Evolutionary conservation across 164 flowering plant genomes (phyloP).

Genomic region (Vitis rupestris): DNA sequence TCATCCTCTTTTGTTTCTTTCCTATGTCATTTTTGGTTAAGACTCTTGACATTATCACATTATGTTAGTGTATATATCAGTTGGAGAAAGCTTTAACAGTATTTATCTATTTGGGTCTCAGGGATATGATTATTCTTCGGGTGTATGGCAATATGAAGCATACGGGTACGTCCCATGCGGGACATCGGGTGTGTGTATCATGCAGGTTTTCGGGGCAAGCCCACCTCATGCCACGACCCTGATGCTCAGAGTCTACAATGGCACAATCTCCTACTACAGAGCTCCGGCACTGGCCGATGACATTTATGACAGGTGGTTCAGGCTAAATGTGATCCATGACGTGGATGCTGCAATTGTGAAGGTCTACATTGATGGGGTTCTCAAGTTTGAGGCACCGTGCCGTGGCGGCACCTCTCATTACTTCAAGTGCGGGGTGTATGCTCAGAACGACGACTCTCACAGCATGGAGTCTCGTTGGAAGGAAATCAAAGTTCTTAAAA

Average conservation of each 20-base stretch:
- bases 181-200: conserved; percentile 21
- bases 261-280: conserved; percentile 13
- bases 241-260: conserved; percentile 16
- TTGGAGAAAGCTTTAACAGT: no score
- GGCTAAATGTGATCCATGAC: conserved; percentile 37
- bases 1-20: no score
- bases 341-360: conserved; percentile 18
- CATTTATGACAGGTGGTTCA: conserved; percentile 35
- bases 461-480: conserved; percentile 49
- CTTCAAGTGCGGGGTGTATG: conserved; percentile 42
- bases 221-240: background rate
- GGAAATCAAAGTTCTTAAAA: conserved; percentile 27
- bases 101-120: background rate
- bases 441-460: conserved; percentile 16
- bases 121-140: conserved; percentile 7
- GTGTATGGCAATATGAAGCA: conserved; percentile 31
- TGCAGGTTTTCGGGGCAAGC: conserved; percentile 18
- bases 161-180: background rate
- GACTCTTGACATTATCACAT: no score
- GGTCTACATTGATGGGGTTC: conserved; percentile 31
- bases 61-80: no score
- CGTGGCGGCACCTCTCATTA: conserved; percentile 23
- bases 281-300: conserved; percentile 1
- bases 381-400: conserved; percentile 15
- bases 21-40: no score